phyloP scores from a whole-genome alignment of 2,329 filamentous ascomycete genomes.

The Scytalidium sp. region DNA sequence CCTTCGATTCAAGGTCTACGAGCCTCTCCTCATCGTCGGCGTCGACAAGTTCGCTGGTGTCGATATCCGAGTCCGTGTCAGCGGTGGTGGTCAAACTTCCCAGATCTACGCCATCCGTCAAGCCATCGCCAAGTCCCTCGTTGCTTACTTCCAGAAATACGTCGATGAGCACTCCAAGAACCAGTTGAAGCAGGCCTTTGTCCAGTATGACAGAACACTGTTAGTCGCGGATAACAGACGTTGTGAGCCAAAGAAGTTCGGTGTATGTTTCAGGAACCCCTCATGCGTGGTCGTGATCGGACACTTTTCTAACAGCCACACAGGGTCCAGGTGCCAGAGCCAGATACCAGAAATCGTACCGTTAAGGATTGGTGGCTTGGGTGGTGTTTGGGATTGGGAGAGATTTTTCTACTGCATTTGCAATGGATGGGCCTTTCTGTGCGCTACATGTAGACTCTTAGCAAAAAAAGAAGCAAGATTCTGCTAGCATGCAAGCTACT shows the following conservation, averaged over 20 bases:
- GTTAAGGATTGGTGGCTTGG: conserved; percentile 57
- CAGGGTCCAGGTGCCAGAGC: conserved; percentile 90
- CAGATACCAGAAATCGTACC: conserved; percentile 99
- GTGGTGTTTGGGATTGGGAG: conserved; percentile 23
- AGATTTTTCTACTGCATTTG: conserved; percentile 31
- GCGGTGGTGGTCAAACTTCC: conserved; percentile 95
- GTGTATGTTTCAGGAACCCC: conserved; percentile 30
- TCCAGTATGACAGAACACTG: conserved; percentile 94
- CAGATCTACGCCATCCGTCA: conserved; percentile 99
- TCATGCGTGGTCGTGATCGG: background rate
- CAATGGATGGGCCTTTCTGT: conserved; percentile 28
- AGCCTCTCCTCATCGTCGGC: conserved; percentile 94
- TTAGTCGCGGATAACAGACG: conserved; percentile 99
- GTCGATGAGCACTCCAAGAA: conserved; percentile 99
- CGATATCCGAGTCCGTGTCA: conserved; percentile 95
- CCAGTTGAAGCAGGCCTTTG: conserved; percentile 94
- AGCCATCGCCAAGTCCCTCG: conserved; percentile 96
- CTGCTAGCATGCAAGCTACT: conserved; percentile 17
- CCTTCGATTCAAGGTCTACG: conserved; percentile 99
- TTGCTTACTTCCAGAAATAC: conserved; percentile 99
- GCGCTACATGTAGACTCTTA: conserved; percentile 30
- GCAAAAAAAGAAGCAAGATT: conserved; percentile 28
- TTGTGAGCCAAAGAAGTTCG: conserved; percentile 96
- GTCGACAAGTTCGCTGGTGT: conserved; percentile 96
- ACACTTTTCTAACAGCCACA: conserved; percentile 38